Percentiles rank a stretch among this genome's conserved stretches.
Evolutionary conservation across 2,329 filamentous ascomycete species (phyloP).

Genomic region (Diaporthe sp.): DNA sequence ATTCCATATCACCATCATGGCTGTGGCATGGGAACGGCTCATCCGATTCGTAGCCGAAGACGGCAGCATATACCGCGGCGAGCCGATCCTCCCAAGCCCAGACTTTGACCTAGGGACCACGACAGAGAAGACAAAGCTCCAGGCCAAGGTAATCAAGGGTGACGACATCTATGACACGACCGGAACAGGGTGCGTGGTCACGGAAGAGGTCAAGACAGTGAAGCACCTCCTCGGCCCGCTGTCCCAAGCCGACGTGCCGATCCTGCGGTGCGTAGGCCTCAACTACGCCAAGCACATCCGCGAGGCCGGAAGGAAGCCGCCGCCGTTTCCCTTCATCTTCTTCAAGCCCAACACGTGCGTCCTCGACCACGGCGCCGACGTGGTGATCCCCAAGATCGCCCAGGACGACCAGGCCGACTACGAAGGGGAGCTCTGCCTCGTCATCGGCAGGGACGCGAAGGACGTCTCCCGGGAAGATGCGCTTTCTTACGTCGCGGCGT

Average conservation of each 20-base stretch:
- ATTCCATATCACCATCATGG: constrained; percentile 39
- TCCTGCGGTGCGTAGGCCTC: constrained; percentile 67
- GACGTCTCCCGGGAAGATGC: constrained; percentile 54
- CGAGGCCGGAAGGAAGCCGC: constrained; percentile 60
- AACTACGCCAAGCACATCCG: constrained; percentile 70
- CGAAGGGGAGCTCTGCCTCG: constrained; percentile 57
- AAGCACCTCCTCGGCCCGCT: constrained; percentile 65
- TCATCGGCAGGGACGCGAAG: constrained; percentile 58
- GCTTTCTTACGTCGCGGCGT: constrained; percentile 62
- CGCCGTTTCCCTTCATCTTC: constrained; percentile 61
- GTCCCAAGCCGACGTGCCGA: constrained; percentile 60
- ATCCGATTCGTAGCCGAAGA: constrained; percentile 66
- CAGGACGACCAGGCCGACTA: constrained; percentile 61
- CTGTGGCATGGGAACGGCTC: constrained; percentile 58
- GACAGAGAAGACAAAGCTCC: constrained; percentile 56
- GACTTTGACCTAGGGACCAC: constrained; percentile 61
- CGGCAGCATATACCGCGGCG: constrained; percentile 59
- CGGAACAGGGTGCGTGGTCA: constrained; percentile 50
- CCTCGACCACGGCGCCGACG: constrained; percentile 46
- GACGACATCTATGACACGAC: constrained; percentile 59
- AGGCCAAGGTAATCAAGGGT: constrained; percentile 63
- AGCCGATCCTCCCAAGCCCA: constrained; percentile 57
- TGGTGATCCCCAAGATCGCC: constrained; percentile 58
- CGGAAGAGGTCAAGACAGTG: constrained; percentile 64
- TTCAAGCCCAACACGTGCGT: constrained; percentile 58